Evolutionary conservation across 768 basidiomycete species (phyloP).

Genomic region (Boletus bicolor): DNA sequence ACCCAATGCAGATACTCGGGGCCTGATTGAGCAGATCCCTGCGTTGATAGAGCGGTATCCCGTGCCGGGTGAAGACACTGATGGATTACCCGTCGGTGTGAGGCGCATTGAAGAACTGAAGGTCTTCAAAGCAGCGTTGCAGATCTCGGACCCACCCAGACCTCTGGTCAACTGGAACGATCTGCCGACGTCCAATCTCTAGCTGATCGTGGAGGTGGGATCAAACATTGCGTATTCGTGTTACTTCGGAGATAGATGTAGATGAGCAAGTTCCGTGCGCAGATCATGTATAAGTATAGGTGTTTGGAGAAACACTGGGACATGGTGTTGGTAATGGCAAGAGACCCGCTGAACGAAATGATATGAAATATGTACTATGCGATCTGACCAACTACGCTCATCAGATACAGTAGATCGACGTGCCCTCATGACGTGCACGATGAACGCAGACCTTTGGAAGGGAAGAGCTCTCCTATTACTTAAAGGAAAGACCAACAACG

Average conservation of each 20-base stretch:
- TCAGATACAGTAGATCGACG: no score
- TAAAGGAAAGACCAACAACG: slow-evolving; percentile 55
- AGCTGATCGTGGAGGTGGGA: slow-evolving; percentile 13
- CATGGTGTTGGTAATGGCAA: no score
- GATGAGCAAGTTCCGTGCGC: neutral
- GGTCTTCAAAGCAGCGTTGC: slow-evolving; percentile 61
- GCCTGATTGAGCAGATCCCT: slow-evolving; percentile 54
- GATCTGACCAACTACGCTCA: no score
- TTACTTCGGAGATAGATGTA: neutral
- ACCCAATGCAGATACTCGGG: slow-evolving; percentile 39
- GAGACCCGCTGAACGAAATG: neutral
- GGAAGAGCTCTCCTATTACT: slow-evolving; percentile 34
- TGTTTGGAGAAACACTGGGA: neutral
- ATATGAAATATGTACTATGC: no score
- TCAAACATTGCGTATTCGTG: neutral
- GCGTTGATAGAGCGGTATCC: slow-evolving; percentile 56
- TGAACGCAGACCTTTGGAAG: slow-evolving; percentile 18
- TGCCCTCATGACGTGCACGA: neutral
- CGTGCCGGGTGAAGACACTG: slow-evolving; percentile 49
- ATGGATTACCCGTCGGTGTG: slow-evolving; percentile 44
- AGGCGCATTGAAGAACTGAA: slow-evolving; percentile 63
- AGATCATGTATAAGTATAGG: neutral
- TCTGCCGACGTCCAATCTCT: slow-evolving; percentile 58
- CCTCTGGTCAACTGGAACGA: slow-evolving; percentile 76
- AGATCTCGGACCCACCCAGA: slow-evolving; percentile 52